These are phyloP conservation scores for Camellia sinensis DNA, from an alignment of 148 eudicot species.

Conservation along the genomic window DNA sequence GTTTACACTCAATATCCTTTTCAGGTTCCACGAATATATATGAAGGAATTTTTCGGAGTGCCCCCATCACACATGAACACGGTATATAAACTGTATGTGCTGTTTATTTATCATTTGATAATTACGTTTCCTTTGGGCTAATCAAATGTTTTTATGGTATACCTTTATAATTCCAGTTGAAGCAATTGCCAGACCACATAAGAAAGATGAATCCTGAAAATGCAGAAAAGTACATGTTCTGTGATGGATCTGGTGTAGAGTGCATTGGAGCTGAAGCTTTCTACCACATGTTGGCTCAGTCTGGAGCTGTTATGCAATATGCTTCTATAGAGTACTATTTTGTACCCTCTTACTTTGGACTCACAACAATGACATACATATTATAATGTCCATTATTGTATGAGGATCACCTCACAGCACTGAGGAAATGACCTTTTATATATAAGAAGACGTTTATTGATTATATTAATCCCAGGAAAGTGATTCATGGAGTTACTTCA, in stretches of 20 bases:
- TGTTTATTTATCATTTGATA: conserved; percentile 2
- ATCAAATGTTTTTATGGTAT: conserved; percentile 12
- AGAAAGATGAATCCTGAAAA: conserved; percentile 54
- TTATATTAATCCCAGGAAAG: background rate
- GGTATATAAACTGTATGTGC: conserved; percentile 30
- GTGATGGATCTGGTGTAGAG: conserved; percentile 35
- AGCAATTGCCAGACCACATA: conserved; percentile 49
- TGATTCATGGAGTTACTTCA: background rate
- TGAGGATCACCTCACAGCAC: background rate
- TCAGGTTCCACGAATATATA: conserved; percentile 48
- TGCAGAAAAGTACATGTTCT: conserved; percentile 55
- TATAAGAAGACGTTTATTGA: background rate
- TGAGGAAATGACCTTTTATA: background rate
- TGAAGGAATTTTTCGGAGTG: conserved; percentile 59
- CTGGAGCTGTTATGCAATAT: conserved; percentile 64
- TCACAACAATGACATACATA: background rate
- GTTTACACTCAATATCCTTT: conserved; percentile 62
- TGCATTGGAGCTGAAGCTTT: conserved; percentile 64
- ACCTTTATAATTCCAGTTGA: conserved; percentile 32
- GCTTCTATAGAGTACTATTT: conserved; percentile 63
- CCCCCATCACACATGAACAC: conserved; percentile 36
- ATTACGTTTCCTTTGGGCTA: conserved; percentile 10
- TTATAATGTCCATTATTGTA: background rate
- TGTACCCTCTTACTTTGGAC: conserved; percentile 11
- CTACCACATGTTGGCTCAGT: conserved; percentile 58